A percentile compares a stretch with the other conserved stretches of the same genome.
These are phyloP conservation scores for Vitrella brassicaformis DNA, from an alignment of 73 alveolate genomes.

Conservation along the genomic window DNA sequence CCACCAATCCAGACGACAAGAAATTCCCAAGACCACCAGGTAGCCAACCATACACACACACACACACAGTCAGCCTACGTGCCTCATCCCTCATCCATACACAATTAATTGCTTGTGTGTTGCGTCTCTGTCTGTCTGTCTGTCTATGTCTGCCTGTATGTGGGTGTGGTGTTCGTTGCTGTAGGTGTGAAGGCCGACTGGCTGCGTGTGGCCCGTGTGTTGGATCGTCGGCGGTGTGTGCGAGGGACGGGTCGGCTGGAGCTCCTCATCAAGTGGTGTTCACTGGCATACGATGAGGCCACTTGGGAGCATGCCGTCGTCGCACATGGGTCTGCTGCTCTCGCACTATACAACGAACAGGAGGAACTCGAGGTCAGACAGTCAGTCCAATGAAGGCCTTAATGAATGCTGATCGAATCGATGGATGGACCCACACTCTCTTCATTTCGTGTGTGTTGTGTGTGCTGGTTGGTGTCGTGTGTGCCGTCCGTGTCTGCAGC, in stretches of 20 bases:
- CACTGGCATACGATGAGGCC: neutral
- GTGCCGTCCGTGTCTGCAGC: too few species aligned
- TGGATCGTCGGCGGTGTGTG: neutral
- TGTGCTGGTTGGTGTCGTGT: too few species aligned
- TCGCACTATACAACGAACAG: neutral
- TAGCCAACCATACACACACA: too few species aligned
- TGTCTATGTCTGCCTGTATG: neutral
- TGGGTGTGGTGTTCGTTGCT: too few species aligned
- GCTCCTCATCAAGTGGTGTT: neutral
- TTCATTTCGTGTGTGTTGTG: too few species aligned
- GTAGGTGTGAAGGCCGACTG: neutral
- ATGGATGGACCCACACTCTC: too few species aligned
- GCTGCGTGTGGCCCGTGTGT: neutral
- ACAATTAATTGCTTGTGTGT: neutral
- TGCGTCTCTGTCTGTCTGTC: neutral
- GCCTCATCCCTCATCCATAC: too few species aligned
- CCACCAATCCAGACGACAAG: neutral
- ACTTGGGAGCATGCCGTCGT: neutral
- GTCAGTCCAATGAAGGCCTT: too few species aligned
- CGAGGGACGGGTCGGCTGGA: neutral
- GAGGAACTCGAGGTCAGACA: neutral
- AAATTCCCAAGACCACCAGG: too few species aligned
- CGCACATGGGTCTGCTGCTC: neutral
- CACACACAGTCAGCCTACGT: too few species aligned
- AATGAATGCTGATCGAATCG: too few species aligned